Evolutionary conservation across 768 basidiomycete species (phyloP).

Genomic region (Mycena sanguinolenta): DNA sequence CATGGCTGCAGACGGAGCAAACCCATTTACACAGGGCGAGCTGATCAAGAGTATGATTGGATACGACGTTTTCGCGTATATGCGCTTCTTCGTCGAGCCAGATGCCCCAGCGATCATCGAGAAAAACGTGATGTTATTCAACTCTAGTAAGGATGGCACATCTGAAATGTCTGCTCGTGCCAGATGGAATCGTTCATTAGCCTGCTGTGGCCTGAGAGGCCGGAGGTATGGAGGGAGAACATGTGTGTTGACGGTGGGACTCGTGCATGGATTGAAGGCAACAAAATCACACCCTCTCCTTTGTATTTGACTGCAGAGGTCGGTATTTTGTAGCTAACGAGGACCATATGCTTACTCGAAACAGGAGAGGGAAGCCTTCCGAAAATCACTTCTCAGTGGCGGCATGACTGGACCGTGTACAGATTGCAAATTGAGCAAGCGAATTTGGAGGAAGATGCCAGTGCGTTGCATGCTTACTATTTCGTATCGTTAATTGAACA

Average conservation of each 20-base stretch:
- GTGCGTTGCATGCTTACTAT: no score
- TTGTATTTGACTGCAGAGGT: constrained; percentile 51
- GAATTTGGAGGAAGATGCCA: constrained; percentile 49
- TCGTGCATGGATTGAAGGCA: constrained; percentile 49
- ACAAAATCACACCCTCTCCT: constrained; percentile 43
- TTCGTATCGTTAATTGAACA: no score
- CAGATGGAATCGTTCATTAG: constrained; percentile 57
- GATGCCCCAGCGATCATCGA: constrained; percentile 51
- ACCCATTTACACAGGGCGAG: neutral
- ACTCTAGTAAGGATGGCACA: no score
- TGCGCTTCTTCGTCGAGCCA: constrained; percentile 38
- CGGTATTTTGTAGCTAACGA: neutral
- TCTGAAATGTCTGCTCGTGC: neutral
- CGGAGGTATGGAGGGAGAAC: constrained; percentile 52
- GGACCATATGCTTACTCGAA: neutral
- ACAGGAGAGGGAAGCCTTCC: constrained; percentile 44
- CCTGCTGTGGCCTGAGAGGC: constrained; percentile 48
- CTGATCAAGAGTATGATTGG: constrained; percentile 1
- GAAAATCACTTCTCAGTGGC: constrained; percentile 38
- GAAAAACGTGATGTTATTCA: constrained; percentile 46
- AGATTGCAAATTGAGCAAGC: constrained; percentile 43
- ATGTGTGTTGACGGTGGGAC: constrained; percentile 53
- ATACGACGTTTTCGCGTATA: constrained; percentile 21
- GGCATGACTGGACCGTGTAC: constrained; percentile 53
- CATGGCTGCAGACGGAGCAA: constrained; percentile 29